A percentile compares a stretch with the other conserved stretches of the same genome.
phyloP scores from a whole-genome alignment of 2,329 filamentous ascomycete species.

The Paraconiothyrium brasiliense region DNA sequence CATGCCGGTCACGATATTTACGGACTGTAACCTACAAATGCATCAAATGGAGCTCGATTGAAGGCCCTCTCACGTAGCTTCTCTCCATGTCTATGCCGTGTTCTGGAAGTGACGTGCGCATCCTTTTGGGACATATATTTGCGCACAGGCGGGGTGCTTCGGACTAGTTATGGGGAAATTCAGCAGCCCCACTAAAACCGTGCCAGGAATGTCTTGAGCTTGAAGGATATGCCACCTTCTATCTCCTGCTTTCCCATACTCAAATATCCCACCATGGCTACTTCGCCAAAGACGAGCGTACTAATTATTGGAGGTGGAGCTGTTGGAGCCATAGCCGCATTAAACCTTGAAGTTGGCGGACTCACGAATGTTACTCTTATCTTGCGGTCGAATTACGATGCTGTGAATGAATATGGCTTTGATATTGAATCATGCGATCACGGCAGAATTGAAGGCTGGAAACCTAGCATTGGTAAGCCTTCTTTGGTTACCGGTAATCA shows the following conservation, averaged over 20 bases:
- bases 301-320: constrained; percentile 66
- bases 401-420: constrained; percentile 60
- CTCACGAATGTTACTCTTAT: constrained; percentile 64
- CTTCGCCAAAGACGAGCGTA: constrained; percentile 49
- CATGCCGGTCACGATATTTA: constrained; percentile 46
- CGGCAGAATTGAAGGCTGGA: constrained; percentile 60
- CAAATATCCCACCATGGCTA: constrained; percentile 32
- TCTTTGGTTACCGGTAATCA: background rate
- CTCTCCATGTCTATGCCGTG: background rate
- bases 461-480: constrained; percentile 54
- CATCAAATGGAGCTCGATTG: constrained; percentile 53
- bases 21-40: constrained; percentile 52
- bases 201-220: background rate
- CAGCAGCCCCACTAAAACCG: constrained; percentile 19
- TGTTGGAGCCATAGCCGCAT: constrained; percentile 65
- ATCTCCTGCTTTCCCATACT: background rate
- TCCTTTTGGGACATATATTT: background rate
- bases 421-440: constrained; percentile 66
- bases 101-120: background rate
- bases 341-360: constrained; percentile 62
- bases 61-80: constrained; percentile 28
- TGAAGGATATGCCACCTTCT: constrained; percentile 7
- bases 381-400: constrained; percentile 65
- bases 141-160: background rate
- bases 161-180: background rate